Evolutionary conservation across 768 basidiomycete genomes (phyloP), one percentile per base, ranked within the genome.

Genomic region (Coprinopsis strossmayeri): DNA sequence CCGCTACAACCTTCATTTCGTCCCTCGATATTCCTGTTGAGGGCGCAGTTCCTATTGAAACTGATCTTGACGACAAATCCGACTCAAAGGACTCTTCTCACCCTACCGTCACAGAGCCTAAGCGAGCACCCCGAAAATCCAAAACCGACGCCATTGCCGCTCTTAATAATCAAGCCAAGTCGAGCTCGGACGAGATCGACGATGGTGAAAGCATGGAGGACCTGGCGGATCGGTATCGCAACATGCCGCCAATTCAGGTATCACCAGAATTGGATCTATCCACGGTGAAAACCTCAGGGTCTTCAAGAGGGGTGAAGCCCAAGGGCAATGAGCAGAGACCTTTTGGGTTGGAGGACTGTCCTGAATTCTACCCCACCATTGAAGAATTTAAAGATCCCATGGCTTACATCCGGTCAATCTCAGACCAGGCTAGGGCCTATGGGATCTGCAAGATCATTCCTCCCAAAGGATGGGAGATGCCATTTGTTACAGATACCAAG

Each of bases 371-470:
- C 64, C 96, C 96, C 20, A 87, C 84, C 1, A 61, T 69, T n/a
- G 94, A 92, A 50, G 88, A 99, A 66, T 99, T 93, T 67, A 81
- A 79, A 61, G 91, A 97, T 69, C 92, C 95, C 30, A 86, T 96
- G 86, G 77, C 79, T 37, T 99, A 97, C 66, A 88, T 99, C 64
- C 81, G 79, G 62, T 81, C 82, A 50, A 87, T 94, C 55, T 76
- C 83, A 17, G 78, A 79, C 45, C 66, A 72, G 26, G 95, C 87
- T 0, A 76, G 72, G 61, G 67, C 79, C 41, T 91, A 79, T 61
- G 96, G 96, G 21, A 92, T 99, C 58, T 94, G 91, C 71, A 99
- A 99, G 72, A 82, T 99, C 49, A 79, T 97, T 21, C 96, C 96
- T 53, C 96, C 96, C 1, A 73, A 76, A 48, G 87, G 79, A 18